Evolutionary conservation across 2,329 filamentous ascomycete genomes (phyloP).

Genomic region (Mollisia scopiformis): DNA sequence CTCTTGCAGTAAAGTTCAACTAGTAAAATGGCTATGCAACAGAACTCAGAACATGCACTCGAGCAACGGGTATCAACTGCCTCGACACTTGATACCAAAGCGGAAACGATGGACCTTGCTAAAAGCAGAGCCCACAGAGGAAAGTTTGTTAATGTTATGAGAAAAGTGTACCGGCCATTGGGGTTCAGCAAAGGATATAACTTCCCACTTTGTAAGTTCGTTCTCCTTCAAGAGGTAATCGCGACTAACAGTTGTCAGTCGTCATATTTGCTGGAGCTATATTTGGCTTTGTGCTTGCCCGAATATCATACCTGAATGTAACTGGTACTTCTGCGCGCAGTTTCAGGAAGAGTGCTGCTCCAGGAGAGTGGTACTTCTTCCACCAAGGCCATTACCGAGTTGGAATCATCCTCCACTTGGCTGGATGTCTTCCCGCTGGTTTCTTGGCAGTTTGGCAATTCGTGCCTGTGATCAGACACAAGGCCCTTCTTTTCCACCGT

Average conservation of each 20-base stretch:
- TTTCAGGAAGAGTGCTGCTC: conserved; percentile 27
- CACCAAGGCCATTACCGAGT: conserved; percentile 34
- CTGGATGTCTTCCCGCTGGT: conserved; percentile 47
- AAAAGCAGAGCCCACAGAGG: not conserved
- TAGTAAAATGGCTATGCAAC: too few relatives aligned
- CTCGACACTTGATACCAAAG: not conserved
- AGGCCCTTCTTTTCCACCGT: conserved; percentile 56
- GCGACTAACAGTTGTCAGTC: conserved; percentile 3
- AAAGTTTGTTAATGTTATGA: conserved; percentile 6
- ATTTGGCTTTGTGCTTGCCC: conserved; percentile 26
- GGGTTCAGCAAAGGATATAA: conserved; percentile 58
- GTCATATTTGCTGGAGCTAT: conserved; percentile 29
- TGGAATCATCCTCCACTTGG: conserved; percentile 51
- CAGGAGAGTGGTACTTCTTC: conserved; percentile 48
- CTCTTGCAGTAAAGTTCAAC: too few relatives aligned
- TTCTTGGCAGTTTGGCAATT: conserved; percentile 53
- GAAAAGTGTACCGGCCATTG: conserved; percentile 62
- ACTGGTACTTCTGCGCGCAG: conserved; percentile 33
- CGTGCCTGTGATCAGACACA: conserved; percentile 50
- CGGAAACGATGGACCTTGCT: too few relatives aligned
- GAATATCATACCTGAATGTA: conserved; percentile 22
- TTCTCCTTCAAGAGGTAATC: too few relatives aligned
- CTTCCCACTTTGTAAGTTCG: conserved; percentile 49
- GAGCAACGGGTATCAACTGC: not conserved
- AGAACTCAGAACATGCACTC: too few relatives aligned